phyloP scores from a whole-genome alignment of 2,329 filamentous ascomycete genomes.

The Cordyceps militaris region DNA sequence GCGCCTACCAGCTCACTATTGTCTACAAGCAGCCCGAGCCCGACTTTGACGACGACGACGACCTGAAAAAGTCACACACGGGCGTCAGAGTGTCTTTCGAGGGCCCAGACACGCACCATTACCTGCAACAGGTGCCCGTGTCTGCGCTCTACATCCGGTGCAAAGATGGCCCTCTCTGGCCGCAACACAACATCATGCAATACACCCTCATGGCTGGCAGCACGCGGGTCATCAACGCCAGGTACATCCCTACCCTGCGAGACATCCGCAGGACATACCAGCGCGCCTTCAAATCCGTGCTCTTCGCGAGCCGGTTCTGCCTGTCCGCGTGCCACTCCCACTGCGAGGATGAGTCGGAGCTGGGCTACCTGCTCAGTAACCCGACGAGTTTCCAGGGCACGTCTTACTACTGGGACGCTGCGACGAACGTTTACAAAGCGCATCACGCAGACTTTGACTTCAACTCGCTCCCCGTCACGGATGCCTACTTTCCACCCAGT shows the following conservation, averaged over 20 bases:
- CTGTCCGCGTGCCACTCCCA: background rate
- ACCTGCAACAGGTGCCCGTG: background rate
- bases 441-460: conserved; percentile 8
- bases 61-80: background rate
- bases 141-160: background rate
- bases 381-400: background rate
- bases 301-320: conserved; percentile 2
- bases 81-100: background rate
- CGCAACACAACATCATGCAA: background rate
- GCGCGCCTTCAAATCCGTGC: conserved; percentile 5
- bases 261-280: conserved; percentile 10
- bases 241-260: conserved; percentile 7
- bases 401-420: conserved; percentile 8
- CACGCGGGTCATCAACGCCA: background rate
- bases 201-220: background rate
- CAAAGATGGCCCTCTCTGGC: conserved; percentile 11
- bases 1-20: background rate
- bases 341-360: conserved; percentile 8
- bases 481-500: conserved; percentile 1
- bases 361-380: conserved; percentile 4
- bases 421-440: background rate
- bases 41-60: conserved; percentile 7
- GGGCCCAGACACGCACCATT: background rate
- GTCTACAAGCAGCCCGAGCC: conserved; percentile 5
- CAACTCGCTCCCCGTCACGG: conserved; percentile 2